phyloP scores from a whole-genome alignment of 345 rosid genomes.

The Aurinia saxatilis region DNA sequence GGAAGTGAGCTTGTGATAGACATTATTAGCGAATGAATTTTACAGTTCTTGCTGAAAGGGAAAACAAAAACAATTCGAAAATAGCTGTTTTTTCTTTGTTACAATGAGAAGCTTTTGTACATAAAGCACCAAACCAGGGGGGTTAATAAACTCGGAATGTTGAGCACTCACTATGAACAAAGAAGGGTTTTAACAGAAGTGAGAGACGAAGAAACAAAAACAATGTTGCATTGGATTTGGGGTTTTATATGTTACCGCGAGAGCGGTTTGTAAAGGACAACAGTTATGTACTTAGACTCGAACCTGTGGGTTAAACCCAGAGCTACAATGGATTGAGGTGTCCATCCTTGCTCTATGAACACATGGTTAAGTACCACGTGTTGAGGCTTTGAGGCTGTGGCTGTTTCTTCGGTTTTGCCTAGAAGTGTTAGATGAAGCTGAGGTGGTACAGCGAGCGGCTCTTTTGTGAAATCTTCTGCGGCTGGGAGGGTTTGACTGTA shows the following conservation, averaged over 20 bases:
- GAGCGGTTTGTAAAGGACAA: slow-evolving; percentile 79
- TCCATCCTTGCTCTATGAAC: slow-evolving; percentile 72
- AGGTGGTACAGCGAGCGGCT: slow-evolving; percentile 59
- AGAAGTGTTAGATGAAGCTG: slow-evolving; percentile 69
- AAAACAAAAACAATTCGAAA: neutral
- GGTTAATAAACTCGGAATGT: slow-evolving; percentile 10
- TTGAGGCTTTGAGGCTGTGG: slow-evolving; percentile 46
- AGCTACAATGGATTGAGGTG: slow-evolving; percentile 67
- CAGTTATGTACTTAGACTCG: slow-evolving; percentile 82
- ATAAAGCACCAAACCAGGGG: slow-evolving; percentile 10
- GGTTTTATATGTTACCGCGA: slow-evolving; percentile 34
- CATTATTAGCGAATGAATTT: neutral
- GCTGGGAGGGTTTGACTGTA: slow-evolving; percentile 56
- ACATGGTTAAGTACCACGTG: slow-evolving; percentile 90
- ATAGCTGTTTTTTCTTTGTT: neutral
- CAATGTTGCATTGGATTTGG: slow-evolving; percentile 2
- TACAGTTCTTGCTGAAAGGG: neutral
- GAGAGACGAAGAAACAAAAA: neutral
- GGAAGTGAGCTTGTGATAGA: neutral
- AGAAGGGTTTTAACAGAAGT: slow-evolving; percentile 4
- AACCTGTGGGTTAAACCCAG: slow-evolving; percentile 85
- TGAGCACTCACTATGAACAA: slow-evolving; percentile 22
- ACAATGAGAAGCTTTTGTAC: slow-evolving; percentile 21
- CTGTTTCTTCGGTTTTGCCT: slow-evolving; percentile 41
- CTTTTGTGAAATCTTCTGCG: slow-evolving; percentile 75